Percentiles rank a stretch among this genome's conserved stretches.
Conservation (phyloP, 2,329 filamentous ascomycete genomes). For the Cladosporium sp. region DNA sequence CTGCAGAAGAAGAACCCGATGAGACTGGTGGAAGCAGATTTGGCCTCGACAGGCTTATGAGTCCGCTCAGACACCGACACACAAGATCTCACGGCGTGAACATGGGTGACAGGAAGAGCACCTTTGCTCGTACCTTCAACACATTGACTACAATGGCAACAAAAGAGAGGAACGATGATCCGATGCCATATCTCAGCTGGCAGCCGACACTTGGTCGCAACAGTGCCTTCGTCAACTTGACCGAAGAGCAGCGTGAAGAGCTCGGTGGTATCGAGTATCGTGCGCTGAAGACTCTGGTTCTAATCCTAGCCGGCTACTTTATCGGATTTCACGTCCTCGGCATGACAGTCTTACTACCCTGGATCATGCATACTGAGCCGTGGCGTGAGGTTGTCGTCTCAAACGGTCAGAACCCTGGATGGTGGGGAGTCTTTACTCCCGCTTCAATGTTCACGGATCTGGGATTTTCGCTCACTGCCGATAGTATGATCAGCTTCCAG, state of each 20-base stretch:
- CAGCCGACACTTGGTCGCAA: conserved; percentile 90
- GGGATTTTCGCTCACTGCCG: conserved; percentile 87
- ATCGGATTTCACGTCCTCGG: conserved; percentile 79
- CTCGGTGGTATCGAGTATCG: conserved; percentile 95
- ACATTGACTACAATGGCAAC: conserved; percentile 54
- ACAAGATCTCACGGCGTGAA: conserved; percentile 18
- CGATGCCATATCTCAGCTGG: conserved; percentile 90
- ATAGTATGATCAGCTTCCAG: conserved; percentile 92
- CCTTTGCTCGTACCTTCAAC: conserved; percentile 53
- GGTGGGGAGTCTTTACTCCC: conserved; percentile 91
- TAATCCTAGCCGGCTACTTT: conserved; percentile 77
- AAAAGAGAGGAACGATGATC: conserved; percentile 53
- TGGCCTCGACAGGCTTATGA: conserved; percentile 17
- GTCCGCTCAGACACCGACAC: conserved; percentile 21
- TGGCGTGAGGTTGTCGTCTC: conserved; percentile 67
- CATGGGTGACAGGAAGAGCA: conserved; percentile 23
- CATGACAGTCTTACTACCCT: conserved; percentile 72
- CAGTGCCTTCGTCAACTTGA: conserved; percentile 85
- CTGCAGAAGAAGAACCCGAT: conserved; percentile 17
- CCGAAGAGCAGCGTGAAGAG: conserved; percentile 89
- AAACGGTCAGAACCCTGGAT: conserved; percentile 65
- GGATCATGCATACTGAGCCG: conserved; percentile 66
- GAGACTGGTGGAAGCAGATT: conserved; percentile 15
- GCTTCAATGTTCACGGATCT: conserved; percentile 91
- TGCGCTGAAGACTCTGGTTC: conserved; percentile 78